Base-by-base conservation (phyloP, 2,329 filamentous ascomycete species). In the Pestalotiopsis sp. region DNA sequence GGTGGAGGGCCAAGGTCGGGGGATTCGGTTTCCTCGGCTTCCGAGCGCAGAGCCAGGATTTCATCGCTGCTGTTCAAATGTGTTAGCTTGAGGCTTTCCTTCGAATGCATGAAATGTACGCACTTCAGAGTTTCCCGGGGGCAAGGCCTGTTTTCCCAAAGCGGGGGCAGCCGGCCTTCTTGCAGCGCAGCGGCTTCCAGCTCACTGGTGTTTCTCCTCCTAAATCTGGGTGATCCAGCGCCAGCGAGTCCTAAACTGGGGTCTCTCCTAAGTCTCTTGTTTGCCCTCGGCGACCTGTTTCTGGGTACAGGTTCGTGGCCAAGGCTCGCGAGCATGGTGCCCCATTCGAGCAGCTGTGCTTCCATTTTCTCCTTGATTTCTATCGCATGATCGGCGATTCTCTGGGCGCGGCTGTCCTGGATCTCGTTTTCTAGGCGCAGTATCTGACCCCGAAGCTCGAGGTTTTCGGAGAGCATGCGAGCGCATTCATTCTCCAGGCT, bases 401-500 rank as follows among this genome's bases (percentile, higher is more conserved):
- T 83, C 60, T 86, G 85, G 60, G 86, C 82, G 62, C 86, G 85
- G 67, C 87, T 89, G 72, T 90, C 86, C 69, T 92, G 87, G 41
- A 92, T 81, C 67, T 92, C 88, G 68, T 88, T 89, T 75, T 94
- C 89, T 2, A 95, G 83, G 65, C 89, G 88, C 65, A 95, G 79
- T 60, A 94, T 89, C 70, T 92, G 89, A 70, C 92, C 86, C 65
- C 91, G 88, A 14, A 96, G 85, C 67, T 90, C 86, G 67, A 95
- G 86, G 76, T 96, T 96, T 73, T 96, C 92, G n/a, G 91, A 90
- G 27, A 95, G 84, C 72, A 95, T 86, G 63, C 90, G 89, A 56
- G 91, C 90, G 71, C 89, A 90, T 79, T 97, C 92, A 76, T 90
- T 89, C 76, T 95, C 93, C 69, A 96, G 86, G 71, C 86, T 89